A percentile compares a stretch with the other conserved stretches of the same genome.
phyloP scores from a whole-genome alignment of 805 yeast species.

The Candida fluviatilis region DNA sequence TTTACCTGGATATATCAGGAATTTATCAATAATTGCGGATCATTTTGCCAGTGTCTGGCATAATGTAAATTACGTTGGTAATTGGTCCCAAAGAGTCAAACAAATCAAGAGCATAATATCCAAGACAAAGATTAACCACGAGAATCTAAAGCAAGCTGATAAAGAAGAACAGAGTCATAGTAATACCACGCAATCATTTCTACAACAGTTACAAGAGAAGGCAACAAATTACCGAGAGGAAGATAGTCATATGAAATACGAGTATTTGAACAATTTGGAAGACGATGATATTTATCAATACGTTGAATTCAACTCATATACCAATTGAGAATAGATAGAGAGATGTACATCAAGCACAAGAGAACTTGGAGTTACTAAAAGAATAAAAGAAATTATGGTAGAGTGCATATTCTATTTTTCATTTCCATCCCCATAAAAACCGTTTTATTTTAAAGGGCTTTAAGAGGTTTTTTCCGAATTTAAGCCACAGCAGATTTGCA shows the following conservation, averaged over 20 bases:
- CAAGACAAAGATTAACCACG: slow-evolving; percentile 24
- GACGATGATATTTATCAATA: slow-evolving; percentile 17
- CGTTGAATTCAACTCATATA: slow-evolving; percentile 14
- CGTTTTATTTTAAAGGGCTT: too few relatives aligned
- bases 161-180: slow-evolving; percentile 8
- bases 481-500: too few relatives aligned
- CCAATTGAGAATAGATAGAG: not conserved
- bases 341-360: not conserved
- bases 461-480: too few relatives aligned
- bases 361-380: too few relatives aligned
- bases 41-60: slow-evolving; percentile 79
- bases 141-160: slow-evolving; percentile 20
- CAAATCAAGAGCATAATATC: slow-evolving; percentile 41
- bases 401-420: too few relatives aligned
- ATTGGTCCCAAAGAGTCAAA: slow-evolving; percentile 64
- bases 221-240: not conserved
- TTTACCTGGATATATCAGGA: slow-evolving; percentile 62
- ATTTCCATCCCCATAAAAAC: too few relatives aligned
- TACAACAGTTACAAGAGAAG: slow-evolving; percentile 23
- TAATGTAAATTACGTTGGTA: slow-evolving; percentile 48
- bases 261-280: slow-evolving; percentile 8
- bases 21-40: slow-evolving; percentile 59
- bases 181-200: slow-evolving; percentile 26
- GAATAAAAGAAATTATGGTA: too few relatives aligned
- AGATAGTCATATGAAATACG: not conserved